phyloP scores from a whole-genome alignment of 768 basidiomycete species.

The Naematelia encephala region DNA sequence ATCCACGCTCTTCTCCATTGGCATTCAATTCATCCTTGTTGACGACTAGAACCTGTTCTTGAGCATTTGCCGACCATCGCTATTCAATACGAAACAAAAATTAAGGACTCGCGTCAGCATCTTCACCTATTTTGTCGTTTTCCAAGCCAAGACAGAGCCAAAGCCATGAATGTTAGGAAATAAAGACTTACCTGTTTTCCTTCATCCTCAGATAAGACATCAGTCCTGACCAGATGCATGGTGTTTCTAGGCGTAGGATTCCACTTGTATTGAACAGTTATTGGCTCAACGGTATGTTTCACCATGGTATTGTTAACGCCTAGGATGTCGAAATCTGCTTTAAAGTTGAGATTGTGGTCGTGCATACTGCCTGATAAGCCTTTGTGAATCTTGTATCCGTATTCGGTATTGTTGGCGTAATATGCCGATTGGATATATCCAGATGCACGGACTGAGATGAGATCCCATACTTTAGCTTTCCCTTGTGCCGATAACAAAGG shows the following conservation, averaged over 20 bases:
- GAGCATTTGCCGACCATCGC: conserved; percentile 38
- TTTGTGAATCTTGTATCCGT: conserved; percentile 61
- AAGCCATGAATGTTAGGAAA: too few species aligned
- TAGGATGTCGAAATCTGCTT: conserved; percentile 65
- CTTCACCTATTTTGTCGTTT: conserved; percentile 54
- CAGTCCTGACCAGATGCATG: conserved; percentile 32
- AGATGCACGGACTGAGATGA: conserved; percentile 62
- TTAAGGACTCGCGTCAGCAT: too few species aligned
- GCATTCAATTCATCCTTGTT: conserved; percentile 47
- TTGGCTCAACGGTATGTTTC: conserved; percentile 31
- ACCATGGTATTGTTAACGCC: conserved; percentile 61
- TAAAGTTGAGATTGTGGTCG: conserved; percentile 65
- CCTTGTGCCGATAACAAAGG: too few species aligned
- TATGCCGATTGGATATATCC: conserved; percentile 68
- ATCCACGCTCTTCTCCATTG: conserved; percentile 47
- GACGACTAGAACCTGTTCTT: conserved; percentile 39
- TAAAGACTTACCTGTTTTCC: conserved; percentile 53
- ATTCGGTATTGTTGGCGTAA: conserved; percentile 56
- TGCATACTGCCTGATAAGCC: conserved; percentile 64
- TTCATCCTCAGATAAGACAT: conserved; percentile 44
- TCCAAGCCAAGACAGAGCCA: conserved; percentile 53
- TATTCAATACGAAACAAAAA: too few species aligned
- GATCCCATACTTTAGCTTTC: too few species aligned
- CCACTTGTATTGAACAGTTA: conserved; percentile 4
- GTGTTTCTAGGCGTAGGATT: conserved; percentile 28